Base-by-base conservation (phyloP, 2,329 filamentous ascomycete genomes). In the Cladosporium sphaerospermum region DNA sequence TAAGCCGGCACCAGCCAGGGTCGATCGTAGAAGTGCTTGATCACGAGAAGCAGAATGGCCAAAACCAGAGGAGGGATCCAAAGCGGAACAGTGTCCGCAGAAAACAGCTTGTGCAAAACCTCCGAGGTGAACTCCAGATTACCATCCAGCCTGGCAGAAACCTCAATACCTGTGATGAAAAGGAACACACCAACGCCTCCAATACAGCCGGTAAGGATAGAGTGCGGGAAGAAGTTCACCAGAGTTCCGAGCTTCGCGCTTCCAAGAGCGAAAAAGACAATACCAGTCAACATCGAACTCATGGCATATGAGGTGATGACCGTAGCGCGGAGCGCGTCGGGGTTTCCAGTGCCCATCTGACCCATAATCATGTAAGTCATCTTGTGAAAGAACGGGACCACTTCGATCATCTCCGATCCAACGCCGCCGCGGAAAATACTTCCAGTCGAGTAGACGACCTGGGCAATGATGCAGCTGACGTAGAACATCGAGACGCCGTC, bases 401-500 rank as follows among this genome's bases (percentile, higher is more conserved):
- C 92, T 72, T 99, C 93, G 60, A 97, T 99, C 84, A 99, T 85
- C 70, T 99, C 93, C 2, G 93, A 97, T 4, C 93, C 93, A 55
- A 99, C 84, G 3, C 89, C 90, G 13, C 93, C 92, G 60, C 81
- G 86, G 73, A 99, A 99, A 33, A 89, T 84, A 64, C 91, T 96
- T 0, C 89, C 87, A 3, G 84, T 84, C 0, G 92, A 96, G 67
- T 92, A 97, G 13, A 89, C 87, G 48, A 99, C 71, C 67, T 99
- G 93, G 0, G 93, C 88, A 39, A 97, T 81, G 58, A 99, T 96
- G 54, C 91, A 96, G 77, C 91, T 96, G 61, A 99, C 88, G 69
- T 97, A 99, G 73, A 97, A 99, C 71, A 99, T 96, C 0, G 93
- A 96, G 53, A 99, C 96, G 19, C 93, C 93, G 53, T 96, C 92